Percentiles rank a stretch among this genome's conserved stretches.
These are phyloP conservation scores for Bremia lactucae DNA, from an alignment of 352 stramenopile species.

Conservation along the genomic window DNA sequence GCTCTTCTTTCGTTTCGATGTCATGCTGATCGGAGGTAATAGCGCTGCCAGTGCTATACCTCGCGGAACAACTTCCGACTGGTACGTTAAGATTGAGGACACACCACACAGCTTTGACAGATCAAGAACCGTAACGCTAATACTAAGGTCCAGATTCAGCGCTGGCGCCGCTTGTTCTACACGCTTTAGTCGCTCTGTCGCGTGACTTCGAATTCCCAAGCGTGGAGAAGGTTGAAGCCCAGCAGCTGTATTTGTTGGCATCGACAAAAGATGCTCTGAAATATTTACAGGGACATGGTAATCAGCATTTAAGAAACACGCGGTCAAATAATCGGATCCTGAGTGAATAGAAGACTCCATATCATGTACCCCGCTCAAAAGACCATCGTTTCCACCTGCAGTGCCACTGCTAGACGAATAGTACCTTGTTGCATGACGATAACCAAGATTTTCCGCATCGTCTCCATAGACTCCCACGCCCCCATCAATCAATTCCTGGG, in stretches of 20 bases:
- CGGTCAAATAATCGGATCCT: conserved; percentile 63
- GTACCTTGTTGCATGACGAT: conserved; percentile 28
- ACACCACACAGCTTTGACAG: conserved; percentile 68
- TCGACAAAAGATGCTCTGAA: conserved; percentile 49
- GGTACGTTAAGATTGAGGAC: conserved; percentile 61
- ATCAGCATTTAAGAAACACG: conserved; percentile 57
- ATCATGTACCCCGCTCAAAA: conserved; percentile 19
- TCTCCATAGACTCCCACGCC: conserved; percentile 29
- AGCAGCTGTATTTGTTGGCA: conserved; percentile 25
- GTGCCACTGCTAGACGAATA: conserved; percentile 23
- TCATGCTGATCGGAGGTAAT: conserved; percentile 8
- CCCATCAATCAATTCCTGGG: conserved; percentile 20
- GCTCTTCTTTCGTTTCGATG: conserved; percentile 9
- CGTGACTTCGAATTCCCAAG: conserved; percentile 20
- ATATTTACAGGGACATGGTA: conserved; percentile 64
- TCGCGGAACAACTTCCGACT: conserved; percentile 27
- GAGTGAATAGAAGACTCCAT: conserved; percentile 47
- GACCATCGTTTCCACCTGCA: conserved; percentile 15
- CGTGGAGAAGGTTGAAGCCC: conserved; percentile 41
- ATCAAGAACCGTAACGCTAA: conserved; percentile 63
- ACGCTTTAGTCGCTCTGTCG: conserved; percentile 32
- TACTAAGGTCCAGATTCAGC: conserved; percentile 53
- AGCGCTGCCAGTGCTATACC: conserved; percentile 1
- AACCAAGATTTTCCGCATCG: conserved; percentile 26
- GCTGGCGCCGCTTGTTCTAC: conserved; percentile 30